phyloP scores from a whole-genome alignment of 768 basidiomycete species.

The Lactarius indigo region DNA sequence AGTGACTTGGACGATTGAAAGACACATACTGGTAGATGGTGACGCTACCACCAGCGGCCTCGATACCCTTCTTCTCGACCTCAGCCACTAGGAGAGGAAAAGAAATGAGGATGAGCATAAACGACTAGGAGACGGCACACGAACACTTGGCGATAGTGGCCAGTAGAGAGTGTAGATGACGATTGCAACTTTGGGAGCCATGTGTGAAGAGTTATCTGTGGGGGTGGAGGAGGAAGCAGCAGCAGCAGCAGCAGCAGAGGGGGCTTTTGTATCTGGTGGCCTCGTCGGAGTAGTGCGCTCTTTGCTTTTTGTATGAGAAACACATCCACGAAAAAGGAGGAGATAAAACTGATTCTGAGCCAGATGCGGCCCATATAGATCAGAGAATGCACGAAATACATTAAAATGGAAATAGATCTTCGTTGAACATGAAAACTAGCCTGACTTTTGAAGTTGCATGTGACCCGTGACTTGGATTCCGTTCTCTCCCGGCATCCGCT shows the following conservation, averaged over 20 bases:
- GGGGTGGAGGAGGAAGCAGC: slow-evolving; percentile 5
- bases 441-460: too few species aligned
- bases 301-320: slow-evolving; percentile 39
- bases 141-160: slow-evolving; percentile 66
- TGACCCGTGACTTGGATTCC: too few species aligned
- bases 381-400: not conserved
- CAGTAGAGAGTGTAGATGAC: slow-evolving; percentile 72
- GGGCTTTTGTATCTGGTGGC: slow-evolving; percentile 27
- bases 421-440: too few species aligned
- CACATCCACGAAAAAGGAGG: slow-evolving; percentile 32
- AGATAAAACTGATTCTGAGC: not conserved
- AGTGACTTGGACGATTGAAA: not conserved
- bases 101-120: slow-evolving; percentile 8
- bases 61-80: slow-evolving; percentile 42
- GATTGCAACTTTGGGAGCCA: slow-evolving; percentile 58
- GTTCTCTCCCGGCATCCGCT: too few species aligned
- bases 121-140: slow-evolving; percentile 28
- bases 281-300: slow-evolving; percentile 34
- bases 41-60: slow-evolving; percentile 40
- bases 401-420: slow-evolving; percentile 6
- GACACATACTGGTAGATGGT: slow-evolving; percentile 46
- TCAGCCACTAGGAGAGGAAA: slow-evolving; percentile 55
- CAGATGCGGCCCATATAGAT: slow-evolving; percentile 13
- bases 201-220: slow-evolving; percentile 1
- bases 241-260: slow-evolving; percentile 10